Evolutionary conservation across 139 green algal genomes (phyloP), one percentile per base, ranked within the genome.

Genomic region (Picochlorum sp.): DNA sequence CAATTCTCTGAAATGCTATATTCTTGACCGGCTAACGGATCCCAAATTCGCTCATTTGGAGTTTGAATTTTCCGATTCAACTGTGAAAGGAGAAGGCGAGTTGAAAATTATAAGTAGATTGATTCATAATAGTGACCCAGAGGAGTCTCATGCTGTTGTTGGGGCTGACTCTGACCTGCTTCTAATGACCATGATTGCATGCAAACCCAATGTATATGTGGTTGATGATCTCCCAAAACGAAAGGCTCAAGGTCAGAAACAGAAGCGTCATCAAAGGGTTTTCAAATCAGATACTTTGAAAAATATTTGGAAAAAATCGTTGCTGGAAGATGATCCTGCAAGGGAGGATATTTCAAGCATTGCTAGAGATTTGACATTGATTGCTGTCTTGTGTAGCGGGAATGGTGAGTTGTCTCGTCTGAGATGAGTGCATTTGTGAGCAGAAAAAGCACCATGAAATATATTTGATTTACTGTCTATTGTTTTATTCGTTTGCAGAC

Each of bases 71-170:
- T 88, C 77, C 9, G 83, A 87, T 18, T 78, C 73, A 14, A 90
- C 76, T 4, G 86, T 94, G 4, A 70, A 80, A 74, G 87, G 87
- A n/a, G 87, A 95, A 67, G 87, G 87, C 2, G 87, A 95, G 70
- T 69, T 89, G n/a, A 95, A 95, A 65, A 84, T 94, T 22, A 44
- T 94, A 30, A 69, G 70, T 0, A 70, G 83, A 29, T 65, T 94
- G 37, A 72, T 81, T 49, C 57, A 69, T n/a, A 77, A 64, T 28
- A 14, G 22, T 26, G 13, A 7, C 18, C 3, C 18, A 8, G 26
- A 29, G 25, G 28, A 35, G 5, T 63, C 56, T 6, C 69, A 76
- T 58, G 65, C 79, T 25, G 74, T 91, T 50, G 53, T 90, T 51
- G 79, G 83, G 10, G 78, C 77, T 35, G 87, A 93, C 65, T 83